Evolutionary conservation across 2,329 filamentous ascomycete genomes (phyloP), one percentile per base, ranked within the genome.

Genomic region (Pyricularia sp.): DNA sequence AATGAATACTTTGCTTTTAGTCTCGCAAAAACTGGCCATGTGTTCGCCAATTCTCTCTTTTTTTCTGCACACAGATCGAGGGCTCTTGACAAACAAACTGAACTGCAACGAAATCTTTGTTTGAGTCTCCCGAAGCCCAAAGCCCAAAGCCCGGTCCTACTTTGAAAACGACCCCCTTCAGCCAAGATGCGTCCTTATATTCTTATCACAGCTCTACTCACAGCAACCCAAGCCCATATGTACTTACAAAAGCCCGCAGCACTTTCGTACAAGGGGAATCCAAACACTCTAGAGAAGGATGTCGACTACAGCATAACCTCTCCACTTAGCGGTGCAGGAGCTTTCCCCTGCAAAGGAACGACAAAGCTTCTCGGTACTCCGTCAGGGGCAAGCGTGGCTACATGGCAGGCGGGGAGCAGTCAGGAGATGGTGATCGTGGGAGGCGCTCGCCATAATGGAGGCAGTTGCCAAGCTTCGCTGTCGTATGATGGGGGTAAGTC

Each of bases 261-360:
- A 10, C 79, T 88, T 72, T 79, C 79, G 68, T 85, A 83, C 74
- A 83, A 83, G 77, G 77, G 77, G 76, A 86, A 86, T 79, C 79
- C 81, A 64, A 59, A 14, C n/a, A 78, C 82, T 73, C 72, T 76
- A 1, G 73, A 76, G 69, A 78, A 84, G 68, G 83, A 67, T 26
- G 31, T 86, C 75, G 90, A 94, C 80, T 92, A 90, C 81, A 86
- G 85, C 73, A 92, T 92, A 80, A 92, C 88, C 36, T 82, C 83
- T 20, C 92, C 92, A 2, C 83, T 95, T 64, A 75, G 79, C 1
- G 81, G n/a, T 80, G 82, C 70, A 89, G 89, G 30, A 81, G 82
- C 93, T 78, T 95, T 87, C 77, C 89, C 92, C 5, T 95, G 92
- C 85, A 93, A 93, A 81, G 88, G 89, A 71, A 81, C 81, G 75